Evolutionary conservation across 768 basidiomycete genomes (phyloP).

Genomic region (Tricholoma furcatifolium): DNA sequence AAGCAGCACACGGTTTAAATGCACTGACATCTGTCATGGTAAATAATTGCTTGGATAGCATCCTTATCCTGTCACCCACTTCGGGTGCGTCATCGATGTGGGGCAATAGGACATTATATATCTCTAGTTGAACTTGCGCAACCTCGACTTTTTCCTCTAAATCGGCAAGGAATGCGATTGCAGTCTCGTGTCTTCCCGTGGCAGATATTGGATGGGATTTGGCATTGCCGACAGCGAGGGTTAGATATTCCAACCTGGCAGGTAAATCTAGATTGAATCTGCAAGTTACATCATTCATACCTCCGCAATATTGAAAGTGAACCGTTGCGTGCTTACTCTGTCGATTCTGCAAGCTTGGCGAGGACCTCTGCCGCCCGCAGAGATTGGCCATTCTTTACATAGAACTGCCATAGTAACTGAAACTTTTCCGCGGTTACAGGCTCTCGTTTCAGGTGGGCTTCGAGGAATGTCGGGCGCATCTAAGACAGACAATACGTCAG

Average conservation of each 20-base stretch:
- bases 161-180: constrained; percentile 93
- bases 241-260: constrained; percentile 85
- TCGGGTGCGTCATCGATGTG: constrained; percentile 61
- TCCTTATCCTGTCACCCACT: constrained; percentile 59
- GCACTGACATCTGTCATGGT: constrained; percentile 77
- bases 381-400: constrained; percentile 88
- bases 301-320: not conserved
- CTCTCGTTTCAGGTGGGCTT: constrained; percentile 81
- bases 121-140: constrained; percentile 93
- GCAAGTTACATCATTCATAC: not conserved
- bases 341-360: constrained; percentile 78
- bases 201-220: constrained; percentile 89
- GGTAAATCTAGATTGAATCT: constrained; percentile 72
- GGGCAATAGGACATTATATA: constrained; percentile 66
- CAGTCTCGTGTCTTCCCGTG: constrained; percentile 77
- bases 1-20: constrained; percentile 9
- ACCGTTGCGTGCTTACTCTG: constrained; percentile 52
- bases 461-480: constrained; percentile 87
- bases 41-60: constrained; percentile 60
- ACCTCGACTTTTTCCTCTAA: constrained; percentile 97
- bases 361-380: constrained; percentile 88
- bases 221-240: constrained; percentile 92
- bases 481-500: constrained; percentile 26
- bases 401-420: constrained; percentile 95
- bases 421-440: constrained; percentile 78